phyloP scores from a whole-genome alignment of 768 basidiomycete species.

The Pleurotus citrinopileatus region DNA sequence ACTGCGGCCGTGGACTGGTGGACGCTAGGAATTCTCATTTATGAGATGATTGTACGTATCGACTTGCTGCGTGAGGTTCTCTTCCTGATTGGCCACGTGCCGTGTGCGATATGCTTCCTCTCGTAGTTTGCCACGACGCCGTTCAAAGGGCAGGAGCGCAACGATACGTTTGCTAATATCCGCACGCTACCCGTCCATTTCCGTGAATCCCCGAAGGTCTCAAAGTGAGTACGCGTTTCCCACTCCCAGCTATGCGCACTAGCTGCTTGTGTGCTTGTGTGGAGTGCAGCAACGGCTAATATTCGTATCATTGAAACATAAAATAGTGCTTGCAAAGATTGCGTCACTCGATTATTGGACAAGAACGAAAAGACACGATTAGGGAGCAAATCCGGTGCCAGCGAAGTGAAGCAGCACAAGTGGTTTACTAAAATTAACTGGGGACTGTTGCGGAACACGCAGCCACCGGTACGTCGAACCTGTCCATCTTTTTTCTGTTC shows the following conservation, averaged over 20 bases:
- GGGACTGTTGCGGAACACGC: conserved; percentile 90
- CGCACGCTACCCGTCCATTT: conserved; percentile 83
- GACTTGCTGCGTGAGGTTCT: conserved; percentile 33
- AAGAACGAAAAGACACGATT: conserved; percentile 88
- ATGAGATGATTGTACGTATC: conserved; percentile 94
- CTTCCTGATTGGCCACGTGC: conserved; percentile 12
- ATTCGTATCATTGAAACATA: conserved; percentile 15
- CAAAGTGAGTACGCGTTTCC: conserved; percentile 47
- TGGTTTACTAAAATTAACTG: conserved; percentile 98
- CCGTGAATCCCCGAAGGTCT: conserved; percentile 79
- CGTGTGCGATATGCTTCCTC: conserved; percentile 17
- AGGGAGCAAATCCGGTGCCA: conserved; percentile 92
- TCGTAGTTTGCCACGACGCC: conserved; percentile 94
- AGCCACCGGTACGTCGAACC: conserved; percentile 75
- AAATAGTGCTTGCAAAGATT: conserved; percentile 84
- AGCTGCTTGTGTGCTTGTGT: conserved; percentile 13
- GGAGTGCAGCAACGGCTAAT: conserved; percentile 25
- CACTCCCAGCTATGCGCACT: conserved; percentile 17
- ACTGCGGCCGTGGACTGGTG: conserved; percentile 99
- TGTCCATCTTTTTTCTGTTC: conserved; percentile 11
- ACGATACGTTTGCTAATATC: conserved; percentile 96
- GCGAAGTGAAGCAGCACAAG: conserved; percentile 98
- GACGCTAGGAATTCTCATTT: conserved; percentile 97
- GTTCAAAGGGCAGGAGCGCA: conserved; percentile 94
- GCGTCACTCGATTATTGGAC: conserved; percentile 82